These are phyloP conservation scores for Brasenia schreberi DNA, from an alignment of 164 flowering plant species.

Conservation along the genomic window DNA sequence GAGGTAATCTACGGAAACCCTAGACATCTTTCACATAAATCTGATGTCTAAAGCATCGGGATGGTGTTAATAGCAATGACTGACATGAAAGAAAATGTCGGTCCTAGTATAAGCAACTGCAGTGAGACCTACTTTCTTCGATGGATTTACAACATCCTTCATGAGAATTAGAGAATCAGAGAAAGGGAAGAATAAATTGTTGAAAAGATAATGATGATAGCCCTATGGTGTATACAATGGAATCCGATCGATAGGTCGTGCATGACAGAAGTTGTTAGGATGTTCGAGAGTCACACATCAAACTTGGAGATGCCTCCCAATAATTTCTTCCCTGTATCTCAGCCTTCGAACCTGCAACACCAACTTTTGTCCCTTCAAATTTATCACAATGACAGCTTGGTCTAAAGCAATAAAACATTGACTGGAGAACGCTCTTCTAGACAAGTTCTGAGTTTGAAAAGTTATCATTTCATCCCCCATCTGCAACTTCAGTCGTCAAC, in stretches of 20 bases:
- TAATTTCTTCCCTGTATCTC: slow-evolving; percentile 1
- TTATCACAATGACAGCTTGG: background rate
- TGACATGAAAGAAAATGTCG: background rate
- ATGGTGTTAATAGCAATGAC: slow-evolving; percentile 1
- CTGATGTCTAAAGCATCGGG: slow-evolving; percentile 10
- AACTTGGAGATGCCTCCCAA: slow-evolving; percentile 8
- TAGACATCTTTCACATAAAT: slow-evolving; percentile 5
- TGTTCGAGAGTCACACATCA: slow-evolving; percentile 6
- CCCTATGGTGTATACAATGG: slow-evolving; percentile 12
- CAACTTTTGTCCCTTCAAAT: background rate
- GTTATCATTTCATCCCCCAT: background rate
- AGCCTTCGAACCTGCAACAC: background rate
- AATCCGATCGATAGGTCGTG: slow-evolving; percentile 9
- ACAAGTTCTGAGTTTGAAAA: background rate
- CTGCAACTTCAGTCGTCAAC: background rate
- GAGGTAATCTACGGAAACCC: slow-evolving; percentile 1
- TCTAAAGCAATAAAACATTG: too few relatives aligned
- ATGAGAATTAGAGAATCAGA: background rate
- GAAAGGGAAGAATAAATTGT: slow-evolving; percentile 4
- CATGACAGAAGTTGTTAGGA: slow-evolving; percentile 5
- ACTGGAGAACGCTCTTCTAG: background rate
- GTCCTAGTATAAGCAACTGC: background rate
- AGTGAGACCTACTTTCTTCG: slow-evolving; percentile 2
- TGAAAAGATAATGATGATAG: slow-evolving; percentile 8
- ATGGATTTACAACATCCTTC: slow-evolving; percentile 2